Conservation (phyloP, 164 flowering plant genomes). For the Aristolochia contorta region DNA sequence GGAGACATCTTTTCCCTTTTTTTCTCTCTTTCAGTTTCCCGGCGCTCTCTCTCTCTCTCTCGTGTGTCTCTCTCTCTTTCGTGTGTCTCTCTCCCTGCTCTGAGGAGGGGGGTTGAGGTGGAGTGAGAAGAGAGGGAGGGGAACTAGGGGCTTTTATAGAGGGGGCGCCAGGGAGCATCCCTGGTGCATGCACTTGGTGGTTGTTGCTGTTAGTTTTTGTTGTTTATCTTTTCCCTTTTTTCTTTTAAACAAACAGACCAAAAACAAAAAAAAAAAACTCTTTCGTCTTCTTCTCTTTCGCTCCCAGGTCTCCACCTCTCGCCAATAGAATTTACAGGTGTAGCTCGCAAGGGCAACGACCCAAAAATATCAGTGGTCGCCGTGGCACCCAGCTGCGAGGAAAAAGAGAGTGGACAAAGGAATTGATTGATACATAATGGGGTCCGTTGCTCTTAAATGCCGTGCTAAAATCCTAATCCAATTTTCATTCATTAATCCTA, state of each 20-base stretch:
- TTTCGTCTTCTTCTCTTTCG: no score
- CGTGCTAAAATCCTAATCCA: no score
- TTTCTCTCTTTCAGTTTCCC: no score
- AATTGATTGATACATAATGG: no score
- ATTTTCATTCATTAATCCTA: no score
- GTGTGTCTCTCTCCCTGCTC: no score
- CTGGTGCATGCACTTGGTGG: constrained; percentile 6
- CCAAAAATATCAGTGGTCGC: neutral
- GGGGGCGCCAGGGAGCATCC: neutral
- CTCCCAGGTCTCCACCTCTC: neutral
- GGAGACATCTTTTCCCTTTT: constrained; percentile 3
- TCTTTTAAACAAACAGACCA: no score
- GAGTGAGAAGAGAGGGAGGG: neutral
- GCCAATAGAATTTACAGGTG: neutral
- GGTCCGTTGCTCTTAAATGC: no score
- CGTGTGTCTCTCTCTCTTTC: neutral
- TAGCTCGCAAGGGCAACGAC: neutral
- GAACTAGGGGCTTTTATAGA: neutral
- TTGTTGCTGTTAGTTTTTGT: constrained; percentile 1
- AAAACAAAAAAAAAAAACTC: no score
- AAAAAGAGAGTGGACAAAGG: no score
- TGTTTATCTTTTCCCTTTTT: neutral
- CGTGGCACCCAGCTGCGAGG: neutral
- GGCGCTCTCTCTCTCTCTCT: neutral
- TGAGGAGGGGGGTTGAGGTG: no score